Conservation (phyloP, 495 filamentous ascomycete genomes). For the Friedmanniomyces simplex region DNA sequence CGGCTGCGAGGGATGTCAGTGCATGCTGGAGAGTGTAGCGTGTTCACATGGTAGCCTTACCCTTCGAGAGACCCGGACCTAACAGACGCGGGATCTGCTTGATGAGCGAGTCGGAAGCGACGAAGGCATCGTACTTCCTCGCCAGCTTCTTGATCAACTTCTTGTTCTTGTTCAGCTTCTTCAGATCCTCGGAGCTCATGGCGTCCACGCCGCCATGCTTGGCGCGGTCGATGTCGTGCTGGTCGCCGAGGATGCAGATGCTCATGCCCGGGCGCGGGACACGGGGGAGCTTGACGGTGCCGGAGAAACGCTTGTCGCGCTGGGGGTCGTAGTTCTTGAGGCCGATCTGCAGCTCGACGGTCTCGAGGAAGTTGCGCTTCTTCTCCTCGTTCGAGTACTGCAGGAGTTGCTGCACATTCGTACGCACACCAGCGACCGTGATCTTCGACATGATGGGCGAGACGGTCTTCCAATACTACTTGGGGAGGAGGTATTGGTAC, state of each 20-base stretch:
- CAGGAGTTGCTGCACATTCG: slow-evolving; percentile 26
- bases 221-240: slow-evolving; percentile 98
- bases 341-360: slow-evolving; percentile 91
- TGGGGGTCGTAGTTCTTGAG: slow-evolving; percentile 99
- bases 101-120: slow-evolving; percentile 91
- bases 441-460: slow-evolving; percentile 27
- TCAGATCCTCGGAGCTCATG: slow-evolving; percentile 95
- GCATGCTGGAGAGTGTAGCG: neutral
- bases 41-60: slow-evolving; percentile 39
- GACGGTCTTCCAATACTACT: slow-evolving; percentile 25
- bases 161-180: slow-evolving; percentile 99
- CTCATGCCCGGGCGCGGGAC: slow-evolving; percentile 88
- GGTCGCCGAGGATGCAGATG: slow-evolving; percentile 97
- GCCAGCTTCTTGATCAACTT: slow-evolving; percentile 99
- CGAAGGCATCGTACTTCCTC: slow-evolving; percentile 98
- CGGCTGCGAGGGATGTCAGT: slow-evolving; percentile 46
- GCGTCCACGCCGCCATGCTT: slow-evolving; percentile 96
- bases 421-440: slow-evolving; percentile 29
- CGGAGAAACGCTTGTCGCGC: slow-evolving; percentile 99
- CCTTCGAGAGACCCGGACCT: slow-evolving; percentile 96
- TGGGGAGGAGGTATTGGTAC: slow-evolving; percentile 18
- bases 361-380: slow-evolving; percentile 99
- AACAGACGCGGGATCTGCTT: slow-evolving; percentile 99
- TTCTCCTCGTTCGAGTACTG: slow-evolving; percentile 70
- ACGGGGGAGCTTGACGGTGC: slow-evolving; percentile 86